Conservation (phyloP, 352 stramenopile species). For the Phytophthora syringae region DNA sequence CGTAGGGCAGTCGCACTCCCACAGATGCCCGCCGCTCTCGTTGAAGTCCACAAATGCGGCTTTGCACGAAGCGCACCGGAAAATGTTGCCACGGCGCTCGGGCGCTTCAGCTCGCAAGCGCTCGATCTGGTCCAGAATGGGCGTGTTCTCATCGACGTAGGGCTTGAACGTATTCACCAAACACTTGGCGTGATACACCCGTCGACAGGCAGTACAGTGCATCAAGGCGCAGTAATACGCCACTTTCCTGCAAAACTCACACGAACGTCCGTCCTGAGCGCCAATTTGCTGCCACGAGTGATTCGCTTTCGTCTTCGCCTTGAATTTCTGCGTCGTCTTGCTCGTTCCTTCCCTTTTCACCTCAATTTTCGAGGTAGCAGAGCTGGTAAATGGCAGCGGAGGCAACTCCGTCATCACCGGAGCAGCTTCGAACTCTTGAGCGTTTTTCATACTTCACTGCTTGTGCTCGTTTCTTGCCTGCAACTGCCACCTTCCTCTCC, state of each 20-base stretch:
- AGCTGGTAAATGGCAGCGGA: conserved; percentile 38
- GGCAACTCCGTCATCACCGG: conserved; percentile 40
- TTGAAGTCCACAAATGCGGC: conserved; percentile 55
- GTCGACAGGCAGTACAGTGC: conserved; percentile 46
- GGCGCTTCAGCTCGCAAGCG: conserved; percentile 30
- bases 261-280: conserved; percentile 19
- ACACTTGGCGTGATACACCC: conserved; percentile 56
- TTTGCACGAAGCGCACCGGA: conserved; percentile 54
- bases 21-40: conserved; percentile 37
- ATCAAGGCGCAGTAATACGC: conserved; percentile 44
- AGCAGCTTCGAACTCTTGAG: conserved; percentile 7
- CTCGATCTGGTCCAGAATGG: conserved; percentile 46
- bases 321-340: conserved; percentile 8
- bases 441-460: conserved; percentile 5
- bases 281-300: conserved; percentile 6
- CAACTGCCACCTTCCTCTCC: conserved; percentile 11
- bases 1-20: conserved; percentile 50
- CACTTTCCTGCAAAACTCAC: conserved; percentile 52
- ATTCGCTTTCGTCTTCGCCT: background rate
- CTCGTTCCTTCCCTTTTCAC: conserved; percentile 16
- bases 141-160: conserved; percentile 25
- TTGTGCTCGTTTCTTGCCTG: conserved; percentile 36
- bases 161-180: conserved; percentile 44
- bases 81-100: conserved; percentile 41
- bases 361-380: background rate